phyloP scores from a whole-genome alignment of 176 grass and related monocot species.

The Dactylis glomerata region DNA sequence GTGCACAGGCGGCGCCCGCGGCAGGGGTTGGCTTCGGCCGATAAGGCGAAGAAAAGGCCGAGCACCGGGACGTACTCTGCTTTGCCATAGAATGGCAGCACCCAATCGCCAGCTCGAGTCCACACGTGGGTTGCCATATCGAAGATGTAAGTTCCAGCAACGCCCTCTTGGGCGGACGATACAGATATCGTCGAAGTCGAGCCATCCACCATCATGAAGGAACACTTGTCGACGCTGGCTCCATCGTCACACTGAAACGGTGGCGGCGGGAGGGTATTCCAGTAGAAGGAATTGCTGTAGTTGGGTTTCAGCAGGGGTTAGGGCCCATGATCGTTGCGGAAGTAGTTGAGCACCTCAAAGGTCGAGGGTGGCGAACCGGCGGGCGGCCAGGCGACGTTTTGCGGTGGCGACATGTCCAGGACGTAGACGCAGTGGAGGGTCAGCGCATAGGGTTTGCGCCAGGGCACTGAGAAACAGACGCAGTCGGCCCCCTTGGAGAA shows the following conservation, averaged over 20 bases:
- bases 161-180: background rate
- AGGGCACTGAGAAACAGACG: background rate
- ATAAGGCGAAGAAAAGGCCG: no score
- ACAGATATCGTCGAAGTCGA: background rate
- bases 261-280: background rate
- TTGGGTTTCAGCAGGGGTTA: background rate
- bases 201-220: background rate
- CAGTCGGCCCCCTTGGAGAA: background rate
- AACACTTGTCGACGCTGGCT: background rate
- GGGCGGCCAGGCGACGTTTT: no score
- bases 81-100: background rate
- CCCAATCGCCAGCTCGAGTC: background rate
- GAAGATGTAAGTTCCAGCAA: background rate
- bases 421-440: background rate
- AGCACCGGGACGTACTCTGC: background rate
- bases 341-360: background rate
- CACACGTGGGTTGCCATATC: background rate
- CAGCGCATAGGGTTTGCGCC: background rate
- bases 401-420: background rate
- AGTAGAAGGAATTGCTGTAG: background rate
- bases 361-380: background rate
- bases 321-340: fast-evolving
- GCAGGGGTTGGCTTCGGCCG: no score
- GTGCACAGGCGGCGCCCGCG: no score
- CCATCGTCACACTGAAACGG: background rate